phyloP scores from a whole-genome alignment of 768 basidiomycete genomes.

The Lactarius hatsudake region DNA sequence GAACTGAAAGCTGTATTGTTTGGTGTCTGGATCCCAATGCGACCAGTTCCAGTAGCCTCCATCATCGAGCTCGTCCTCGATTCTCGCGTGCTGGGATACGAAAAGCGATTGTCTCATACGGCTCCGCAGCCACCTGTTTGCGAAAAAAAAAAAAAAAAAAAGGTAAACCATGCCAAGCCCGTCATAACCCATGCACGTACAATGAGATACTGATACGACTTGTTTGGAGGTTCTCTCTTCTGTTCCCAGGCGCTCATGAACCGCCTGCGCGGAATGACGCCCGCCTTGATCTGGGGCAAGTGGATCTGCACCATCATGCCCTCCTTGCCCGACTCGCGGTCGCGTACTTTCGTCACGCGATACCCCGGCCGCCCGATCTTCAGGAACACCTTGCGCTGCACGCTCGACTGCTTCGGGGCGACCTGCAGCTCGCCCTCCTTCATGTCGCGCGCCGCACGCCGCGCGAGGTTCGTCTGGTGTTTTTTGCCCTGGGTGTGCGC shows the following conservation, averaged over 20 bases:
- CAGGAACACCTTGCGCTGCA: conserved; percentile 92
- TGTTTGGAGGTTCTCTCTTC: conserved; percentile 90
- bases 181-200: conserved; percentile 48
- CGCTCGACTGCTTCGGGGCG: conserved; percentile 70
- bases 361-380: conserved; percentile 97
- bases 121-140: conserved; percentile 91
- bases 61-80: conserved; percentile 92
- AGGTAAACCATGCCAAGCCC: conserved; percentile 26
- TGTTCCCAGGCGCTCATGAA: conserved; percentile 99
- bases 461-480: conserved; percentile 96
- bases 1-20: conserved; percentile 97
- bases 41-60: conserved; percentile 96
- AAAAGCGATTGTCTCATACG: conserved; percentile 99
- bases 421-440: conserved; percentile 92
- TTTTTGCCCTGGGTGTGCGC: conserved; percentile 99
- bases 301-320: conserved; percentile 98
- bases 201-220: conserved; percentile 95
- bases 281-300: conserved; percentile 89
- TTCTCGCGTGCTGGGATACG: conserved; percentile 96
- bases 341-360: conserved; percentile 94
- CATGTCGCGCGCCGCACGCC: conserved; percentile 95
- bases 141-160: neutral
- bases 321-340: conserved; percentile 85
- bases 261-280: conserved; percentile 76
- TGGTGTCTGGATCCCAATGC: conserved; percentile 99